Conservation (phyloP, 805 yeast species). For the Yarrowia sp. region DNA sequence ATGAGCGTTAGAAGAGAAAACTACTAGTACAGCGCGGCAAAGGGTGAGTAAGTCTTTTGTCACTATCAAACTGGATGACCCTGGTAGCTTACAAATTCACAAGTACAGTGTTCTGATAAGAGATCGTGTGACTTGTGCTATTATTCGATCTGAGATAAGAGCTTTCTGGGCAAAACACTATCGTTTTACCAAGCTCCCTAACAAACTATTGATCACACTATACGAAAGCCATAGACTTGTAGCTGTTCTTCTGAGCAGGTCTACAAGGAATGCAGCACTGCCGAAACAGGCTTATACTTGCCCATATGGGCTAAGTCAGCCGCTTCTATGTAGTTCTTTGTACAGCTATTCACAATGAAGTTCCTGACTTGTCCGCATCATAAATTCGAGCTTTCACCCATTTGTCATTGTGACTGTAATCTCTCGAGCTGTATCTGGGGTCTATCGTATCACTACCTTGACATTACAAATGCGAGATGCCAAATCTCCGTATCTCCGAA, state of each 20-base stretch:
- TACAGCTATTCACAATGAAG: too few species aligned
- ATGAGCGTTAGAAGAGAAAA: too few species aligned
- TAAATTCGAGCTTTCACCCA: background rate
- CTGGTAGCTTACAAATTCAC: slow-evolving; percentile 2
- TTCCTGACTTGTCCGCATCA: too few species aligned
- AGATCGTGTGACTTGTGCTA: background rate
- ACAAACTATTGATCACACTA: too few species aligned
- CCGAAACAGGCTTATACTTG: background rate
- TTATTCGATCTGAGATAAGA: too few species aligned
- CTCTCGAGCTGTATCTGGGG: background rate
- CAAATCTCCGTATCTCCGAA: slow-evolving; percentile 4
- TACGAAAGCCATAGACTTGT: too few species aligned
- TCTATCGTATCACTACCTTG: background rate
- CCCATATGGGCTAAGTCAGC: background rate
- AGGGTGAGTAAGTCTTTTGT: background rate
- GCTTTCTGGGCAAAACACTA: too few species aligned
- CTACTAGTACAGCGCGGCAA: background rate
- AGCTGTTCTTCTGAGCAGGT: too few species aligned
- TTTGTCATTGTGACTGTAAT: slow-evolving; percentile 18
- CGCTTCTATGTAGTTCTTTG: background rate
- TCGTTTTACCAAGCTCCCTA: too few species aligned
- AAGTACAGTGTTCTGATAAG: background rate
- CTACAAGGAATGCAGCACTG: too few species aligned
- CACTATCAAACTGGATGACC: background rate
- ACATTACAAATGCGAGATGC: background rate